Evolutionary conservation across 129 eudicot genomes (phyloP).

Genomic region (Ambrosia trifida): DNA sequence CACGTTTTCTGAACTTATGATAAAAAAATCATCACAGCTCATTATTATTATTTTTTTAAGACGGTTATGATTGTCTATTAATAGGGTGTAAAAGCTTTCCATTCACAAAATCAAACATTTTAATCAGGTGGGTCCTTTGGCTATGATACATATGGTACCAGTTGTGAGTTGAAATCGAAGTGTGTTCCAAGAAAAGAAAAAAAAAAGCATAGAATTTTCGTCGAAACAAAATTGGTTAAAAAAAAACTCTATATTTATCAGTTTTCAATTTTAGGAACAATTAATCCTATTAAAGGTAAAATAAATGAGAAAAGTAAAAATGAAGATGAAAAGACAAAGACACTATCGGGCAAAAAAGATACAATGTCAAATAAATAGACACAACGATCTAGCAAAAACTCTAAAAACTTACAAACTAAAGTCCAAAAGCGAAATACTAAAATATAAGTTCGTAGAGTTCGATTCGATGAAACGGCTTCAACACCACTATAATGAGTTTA

Average conservation of each 20-base stretch:
- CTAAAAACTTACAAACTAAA: no score
- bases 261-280: no score
- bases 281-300: no score
- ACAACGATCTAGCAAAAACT: no score
- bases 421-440: no score
- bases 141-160: background rate
- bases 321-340: no score
- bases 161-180: background rate
- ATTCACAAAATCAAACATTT: background rate
- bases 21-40: background rate
- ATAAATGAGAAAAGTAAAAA: no score
- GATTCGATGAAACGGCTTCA: no score
- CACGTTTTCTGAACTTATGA: slow-evolving; percentile 6
- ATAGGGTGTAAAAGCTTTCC: background rate
- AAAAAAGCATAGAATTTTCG: background rate
- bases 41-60: background rate
- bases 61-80: background rate
- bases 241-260: background rate
- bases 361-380: no score
- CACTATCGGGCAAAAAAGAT: no score
- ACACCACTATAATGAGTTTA: no score
- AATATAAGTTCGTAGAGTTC: no score
- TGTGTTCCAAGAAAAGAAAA: background rate
- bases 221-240: background rate
- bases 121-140: background rate